A percentile compares a stretch with the other conserved stretches of the same genome.
Conservation (phyloP, 1,284 basidiomycete genomes). For the Tetrapyrgos nigripes region DNA sequence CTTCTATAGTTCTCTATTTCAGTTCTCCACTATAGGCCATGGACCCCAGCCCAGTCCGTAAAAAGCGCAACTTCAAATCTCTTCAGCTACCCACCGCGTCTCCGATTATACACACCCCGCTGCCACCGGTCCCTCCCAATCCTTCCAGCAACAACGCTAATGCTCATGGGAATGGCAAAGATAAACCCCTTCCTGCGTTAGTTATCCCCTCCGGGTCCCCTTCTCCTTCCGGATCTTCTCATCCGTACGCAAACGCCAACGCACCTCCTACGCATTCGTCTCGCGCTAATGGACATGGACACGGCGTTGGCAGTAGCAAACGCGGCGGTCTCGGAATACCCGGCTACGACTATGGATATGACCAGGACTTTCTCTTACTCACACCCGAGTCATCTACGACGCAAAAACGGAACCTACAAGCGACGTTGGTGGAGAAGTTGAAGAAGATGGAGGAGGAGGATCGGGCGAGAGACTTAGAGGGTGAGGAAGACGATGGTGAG, state of each 20-base stretch:
- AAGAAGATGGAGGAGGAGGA: slow-evolving; percentile 10
- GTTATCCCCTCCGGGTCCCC: slow-evolving; percentile 47
- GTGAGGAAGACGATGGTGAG: background rate
- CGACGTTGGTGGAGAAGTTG: slow-evolving; percentile 11
- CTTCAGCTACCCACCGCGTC: slow-evolving; percentile 11
- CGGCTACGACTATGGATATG: slow-evolving; percentile 26
- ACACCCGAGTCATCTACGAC: slow-evolving; percentile 16
- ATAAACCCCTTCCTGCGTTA: slow-evolving; percentile 59
- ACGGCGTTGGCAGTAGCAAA: background rate
- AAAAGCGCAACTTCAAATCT: slow-evolving; percentile 20
- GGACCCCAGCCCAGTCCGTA: slow-evolving; percentile 5
- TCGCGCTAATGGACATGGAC: background rate
- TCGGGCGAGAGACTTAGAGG: background rate
- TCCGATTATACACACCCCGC: background rate
- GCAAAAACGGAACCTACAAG: slow-evolving; percentile 14
- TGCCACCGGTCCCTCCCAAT: background rate
- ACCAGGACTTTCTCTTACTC: slow-evolving; percentile 21
- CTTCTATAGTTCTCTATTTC: no score
- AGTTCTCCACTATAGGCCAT: no score
- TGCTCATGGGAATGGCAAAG: slow-evolving; percentile 43
- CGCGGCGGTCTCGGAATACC: background rate
- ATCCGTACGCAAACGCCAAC: no score
- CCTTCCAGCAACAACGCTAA: background rate
- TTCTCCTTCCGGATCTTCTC: slow-evolving; percentile 30
- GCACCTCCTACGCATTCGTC: no score